Conservation (phyloP, 495 filamentous ascomycete species). For the Baudoinia panamericana region DNA sequence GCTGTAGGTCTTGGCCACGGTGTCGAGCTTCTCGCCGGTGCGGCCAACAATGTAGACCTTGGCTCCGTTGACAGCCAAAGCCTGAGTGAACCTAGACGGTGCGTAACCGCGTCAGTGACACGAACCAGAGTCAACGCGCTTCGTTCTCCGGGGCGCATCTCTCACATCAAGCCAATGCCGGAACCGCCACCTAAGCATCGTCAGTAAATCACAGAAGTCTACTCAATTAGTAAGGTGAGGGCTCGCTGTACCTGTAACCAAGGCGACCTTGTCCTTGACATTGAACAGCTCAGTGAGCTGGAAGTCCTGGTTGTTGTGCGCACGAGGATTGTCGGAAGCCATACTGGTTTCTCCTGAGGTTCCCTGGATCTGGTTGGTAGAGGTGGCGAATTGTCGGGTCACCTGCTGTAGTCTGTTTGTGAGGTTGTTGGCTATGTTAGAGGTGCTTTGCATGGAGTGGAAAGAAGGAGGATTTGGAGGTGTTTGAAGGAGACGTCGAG, state of each 20-base stretch:
- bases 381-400: conserved; percentile 11
- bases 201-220: neutral
- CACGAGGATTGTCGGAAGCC: conserved; percentile 13
- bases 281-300: conserved; percentile 41
- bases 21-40: conserved; percentile 42
- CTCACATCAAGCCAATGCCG: conserved; percentile 35
- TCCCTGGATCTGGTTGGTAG: neutral
- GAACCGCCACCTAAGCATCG: conserved; percentile 35
- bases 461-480: conserved; percentile 1
- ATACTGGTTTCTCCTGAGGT: conserved; percentile 11
- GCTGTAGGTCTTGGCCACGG: conserved; percentile 34
- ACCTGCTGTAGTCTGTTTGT: conserved; percentile 8
- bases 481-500: neutral
- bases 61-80: conserved; percentile 47
- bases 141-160: no score
- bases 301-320: conserved; percentile 37
- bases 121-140: no score
- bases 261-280: conserved; percentile 43
- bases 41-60: conserved; percentile 46
- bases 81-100: conserved; percentile 42
- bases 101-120: no score
- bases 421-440: neutral
- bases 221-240: neutral
- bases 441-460: neutral
- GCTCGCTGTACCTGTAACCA: conserved; percentile 31